A percentile compares a stretch with the other conserved stretches of the same genome.
phyloP scores from a whole-genome alignment of 2,329 filamentous ascomycete genomes.

The Exophiala spinifera region DNA sequence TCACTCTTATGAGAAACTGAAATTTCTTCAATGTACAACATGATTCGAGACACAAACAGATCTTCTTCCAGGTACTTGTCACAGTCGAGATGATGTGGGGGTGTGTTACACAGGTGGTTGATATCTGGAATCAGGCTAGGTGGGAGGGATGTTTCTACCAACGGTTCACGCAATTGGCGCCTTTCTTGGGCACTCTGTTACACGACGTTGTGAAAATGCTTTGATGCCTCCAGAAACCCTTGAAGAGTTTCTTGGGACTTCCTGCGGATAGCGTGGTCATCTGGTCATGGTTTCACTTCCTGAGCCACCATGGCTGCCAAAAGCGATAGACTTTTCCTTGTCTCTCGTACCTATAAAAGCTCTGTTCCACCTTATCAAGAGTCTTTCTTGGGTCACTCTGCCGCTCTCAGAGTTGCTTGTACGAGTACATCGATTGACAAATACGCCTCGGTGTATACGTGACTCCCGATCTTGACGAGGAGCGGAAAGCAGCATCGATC shows the following conservation, averaged over 20 bases:
- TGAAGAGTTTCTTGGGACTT: conserved; percentile 1
- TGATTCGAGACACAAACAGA: conserved; percentile 12
- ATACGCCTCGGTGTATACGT: conserved; percentile 6
- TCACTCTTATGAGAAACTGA: conserved; percentile 12
- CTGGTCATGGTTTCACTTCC: conserved; percentile 2
- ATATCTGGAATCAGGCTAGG: conserved; percentile 18
- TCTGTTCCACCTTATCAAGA: conserved; percentile 18
- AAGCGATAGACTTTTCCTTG: conserved; percentile 12
- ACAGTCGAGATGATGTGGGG: conserved; percentile 5
- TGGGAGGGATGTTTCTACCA: background rate
- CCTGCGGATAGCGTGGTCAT: conserved; percentile 6
- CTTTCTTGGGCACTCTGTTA: conserved; percentile 11
- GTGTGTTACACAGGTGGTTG: conserved; percentile 8
- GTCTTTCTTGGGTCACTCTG: conserved; percentile 4
- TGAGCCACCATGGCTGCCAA: conserved; percentile 8
- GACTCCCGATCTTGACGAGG: conserved; percentile 6
- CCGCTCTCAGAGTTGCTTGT: no score
- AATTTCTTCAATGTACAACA: conserved; percentile 15
- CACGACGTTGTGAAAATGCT: conserved; percentile 12
- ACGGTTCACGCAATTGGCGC: background rate
- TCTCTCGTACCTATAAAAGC: conserved; percentile 12
- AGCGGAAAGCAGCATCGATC: conserved; percentile 14
- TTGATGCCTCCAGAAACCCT: background rate
- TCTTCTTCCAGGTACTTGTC: background rate
- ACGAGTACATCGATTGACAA: conserved; percentile 11